Evolutionary conservation across 2,329 filamentous ascomycete species (phyloP), one percentile per base, ranked within the genome.

Genomic region (Xenosphaeropsis pyriputrescens): DNA sequence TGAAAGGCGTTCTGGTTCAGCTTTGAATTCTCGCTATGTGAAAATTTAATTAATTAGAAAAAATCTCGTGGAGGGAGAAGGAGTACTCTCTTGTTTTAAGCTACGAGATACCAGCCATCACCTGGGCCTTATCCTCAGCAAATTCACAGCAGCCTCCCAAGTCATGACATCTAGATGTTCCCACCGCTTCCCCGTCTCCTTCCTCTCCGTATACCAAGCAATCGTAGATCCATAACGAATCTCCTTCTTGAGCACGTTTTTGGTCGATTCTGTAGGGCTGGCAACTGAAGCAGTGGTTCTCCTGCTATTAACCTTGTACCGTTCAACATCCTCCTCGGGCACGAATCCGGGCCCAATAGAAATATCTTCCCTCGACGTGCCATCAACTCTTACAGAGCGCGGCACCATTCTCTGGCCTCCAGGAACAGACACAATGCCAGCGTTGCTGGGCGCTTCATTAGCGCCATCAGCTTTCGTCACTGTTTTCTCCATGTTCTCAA

Each of bases 301-400:
- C 22, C 33, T 35, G 14, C 82, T 77, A 59, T 89, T 93, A 3
- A 26, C 22, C 63, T 85, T 89, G 70, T 95, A 95, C 34, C 91
- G 66, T 53, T 93, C 84, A 45, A 94, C 79, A 58, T 96, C 89
- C 61, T 96, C 89, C 1, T 85, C 84, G 1, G 89, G 89, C 14
- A 77, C 74, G 60, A 93, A 96, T 41, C 89, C 89, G 1, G 88
- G 88, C 19, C 83, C 77, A 45, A 96, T 83, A 51, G 81, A 80
- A 54, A 94, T 94, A 50, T 93, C 86, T 51, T 82, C 88, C 39
- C 89, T 75, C 5, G 82, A 81, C 39, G 79, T 84, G 41, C 88
- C 89, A 54, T 95, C 86, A 18, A 86, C 64, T 40, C 89, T 81
- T 19, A 75, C 64, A 1, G 86, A 94, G 36, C 85, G 72, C 15